Conservation (phyloP, 495 filamentous ascomycete species). For the Penicillium turbatum region DNA sequence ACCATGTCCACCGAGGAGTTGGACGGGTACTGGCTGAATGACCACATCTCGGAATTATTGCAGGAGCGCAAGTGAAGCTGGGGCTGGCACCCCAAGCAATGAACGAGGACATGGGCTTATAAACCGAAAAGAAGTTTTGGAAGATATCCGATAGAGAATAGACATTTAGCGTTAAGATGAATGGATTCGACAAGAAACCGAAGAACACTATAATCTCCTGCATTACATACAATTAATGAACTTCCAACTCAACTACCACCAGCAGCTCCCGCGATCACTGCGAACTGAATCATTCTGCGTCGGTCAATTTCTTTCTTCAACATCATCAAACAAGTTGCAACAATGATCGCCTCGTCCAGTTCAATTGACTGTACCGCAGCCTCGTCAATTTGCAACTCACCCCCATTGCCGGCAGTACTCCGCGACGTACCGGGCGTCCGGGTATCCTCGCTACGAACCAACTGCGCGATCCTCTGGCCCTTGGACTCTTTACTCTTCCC, state of each 20-base stretch:
- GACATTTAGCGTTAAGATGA: not conserved
- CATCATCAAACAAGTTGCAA: slow-evolving; percentile 52
- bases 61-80: slow-evolving; percentile 15
- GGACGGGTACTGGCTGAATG: slow-evolving; percentile 39
- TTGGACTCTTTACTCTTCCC: not conserved
- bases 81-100: not conserved
- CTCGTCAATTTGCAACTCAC: slow-evolving; percentile 42
- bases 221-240: not conserved
- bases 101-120: not conserved
- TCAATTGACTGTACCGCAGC: slow-evolving; percentile 15
- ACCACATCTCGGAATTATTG: slow-evolving; percentile 32
- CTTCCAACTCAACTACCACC: slow-evolving; percentile 8
- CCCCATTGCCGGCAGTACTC: slow-evolving; percentile 50
- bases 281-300: slow-evolving; percentile 42
- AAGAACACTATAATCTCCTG: not conserved
- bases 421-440: slow-evolving; percentile 39
- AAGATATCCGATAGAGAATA: slow-evolving; percentile 7
- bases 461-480: slow-evolving; percentile 32
- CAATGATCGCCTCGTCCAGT: slow-evolving; percentile 42
- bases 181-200: not conserved
- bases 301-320: slow-evolving; percentile 57
- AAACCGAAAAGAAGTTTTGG: not conserved
- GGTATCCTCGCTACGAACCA: slow-evolving; percentile 40
- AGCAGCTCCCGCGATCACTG: slow-evolving; percentile 32
- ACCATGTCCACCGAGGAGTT: slow-evolving; percentile 24